Evolutionary conservation across 441 rosid species (phyloP).

Genomic region (Gossypium schwendimanii): DNA sequence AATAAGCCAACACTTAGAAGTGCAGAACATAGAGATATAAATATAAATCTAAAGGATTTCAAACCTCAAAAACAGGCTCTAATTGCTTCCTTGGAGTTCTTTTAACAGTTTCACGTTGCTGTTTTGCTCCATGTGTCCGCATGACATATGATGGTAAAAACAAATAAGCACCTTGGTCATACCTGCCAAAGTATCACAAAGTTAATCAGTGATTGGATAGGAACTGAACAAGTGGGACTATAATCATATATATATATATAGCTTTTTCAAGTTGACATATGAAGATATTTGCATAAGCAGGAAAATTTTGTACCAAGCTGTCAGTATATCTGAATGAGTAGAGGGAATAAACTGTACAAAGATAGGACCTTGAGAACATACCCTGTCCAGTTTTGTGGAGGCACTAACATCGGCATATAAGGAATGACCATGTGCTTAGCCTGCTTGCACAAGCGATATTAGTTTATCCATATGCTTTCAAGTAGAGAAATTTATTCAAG

Average conservation of each 20-base stretch:
- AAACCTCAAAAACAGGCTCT: conserved; percentile 73
- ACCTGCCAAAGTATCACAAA: conserved; percentile 45
- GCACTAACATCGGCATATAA: conserved; percentile 93
- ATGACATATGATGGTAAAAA: conserved; percentile 83
- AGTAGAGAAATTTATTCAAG: conserved; percentile 11
- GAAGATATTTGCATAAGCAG: conserved; percentile 1
- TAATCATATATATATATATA: not conserved
- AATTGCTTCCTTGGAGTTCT: conserved; percentile 58
- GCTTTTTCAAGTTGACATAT: not conserved
- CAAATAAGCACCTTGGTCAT: conserved; percentile 75
- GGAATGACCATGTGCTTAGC: conserved; percentile 96
- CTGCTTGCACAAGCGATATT: conserved; percentile 37
- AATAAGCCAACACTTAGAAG: not conserved
- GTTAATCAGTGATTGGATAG: not conserved
- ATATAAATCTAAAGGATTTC: conserved; percentile 16
- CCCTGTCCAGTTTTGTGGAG: conserved; percentile 92
- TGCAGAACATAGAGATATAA: not conserved
- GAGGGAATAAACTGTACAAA: not conserved
- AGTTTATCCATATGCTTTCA: conserved; percentile 14
- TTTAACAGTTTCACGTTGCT: conserved; percentile 59
- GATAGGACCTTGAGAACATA: conserved; percentile 30
- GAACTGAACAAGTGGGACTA: not conserved
- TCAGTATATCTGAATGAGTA: not conserved
- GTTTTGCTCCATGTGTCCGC: conserved; percentile 93
- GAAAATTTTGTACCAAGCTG: not conserved